Base-by-base conservation (phyloP, 2,329 filamentous ascomycete genomes). In the Colletotrichum melonis region DNA sequence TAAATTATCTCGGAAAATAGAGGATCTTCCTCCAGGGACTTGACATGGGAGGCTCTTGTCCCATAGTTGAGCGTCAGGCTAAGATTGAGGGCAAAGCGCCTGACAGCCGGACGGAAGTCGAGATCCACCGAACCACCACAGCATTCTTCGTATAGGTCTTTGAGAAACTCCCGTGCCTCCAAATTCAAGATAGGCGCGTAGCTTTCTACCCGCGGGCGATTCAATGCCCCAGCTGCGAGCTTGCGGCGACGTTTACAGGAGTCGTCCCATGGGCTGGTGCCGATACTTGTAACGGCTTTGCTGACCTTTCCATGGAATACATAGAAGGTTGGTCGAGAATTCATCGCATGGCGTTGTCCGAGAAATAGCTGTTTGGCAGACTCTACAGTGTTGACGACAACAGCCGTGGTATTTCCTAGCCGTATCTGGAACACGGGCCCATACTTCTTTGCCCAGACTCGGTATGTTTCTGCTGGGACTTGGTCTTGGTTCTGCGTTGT, bases 241-340 rank as follows among this genome's bases (percentile, higher is more conserved):
- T 92, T 93, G 52, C 91, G 86, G 11, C 91, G 85, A 12, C 86
- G 85, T 79, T 92, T 93, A 82, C 90, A 92, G 19, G 89, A 91
- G 63, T 92, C 91, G 75, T 92, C 90, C 90, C 91, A 93, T 0
- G 91, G 91, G 0, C 90, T 92, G 1, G 91, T 93, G 2, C 91
- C 91, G 70, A 93, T 92, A n/a, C 78, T 80, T 3, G 78, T 80
- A 9, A 81, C 78, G 5, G 78, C 72, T 1, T 75, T 76, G 60
- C 77, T 80, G 87, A 92, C 26, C 87, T 91, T 79, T 90, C 89
- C 49, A 86, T 91, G 76, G 82, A 90, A 49, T 86, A 92, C 63
- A 90, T 93, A 91, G 67, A 93, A 86, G 8, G 86, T 91, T 0
- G 91, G 91, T 4, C 91, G 86, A 7, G 90, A 92, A 76, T 92